phyloP scores from a whole-genome alignment of 495 filamentous ascomycete genomes.

The Patellaria atrata region DNA sequence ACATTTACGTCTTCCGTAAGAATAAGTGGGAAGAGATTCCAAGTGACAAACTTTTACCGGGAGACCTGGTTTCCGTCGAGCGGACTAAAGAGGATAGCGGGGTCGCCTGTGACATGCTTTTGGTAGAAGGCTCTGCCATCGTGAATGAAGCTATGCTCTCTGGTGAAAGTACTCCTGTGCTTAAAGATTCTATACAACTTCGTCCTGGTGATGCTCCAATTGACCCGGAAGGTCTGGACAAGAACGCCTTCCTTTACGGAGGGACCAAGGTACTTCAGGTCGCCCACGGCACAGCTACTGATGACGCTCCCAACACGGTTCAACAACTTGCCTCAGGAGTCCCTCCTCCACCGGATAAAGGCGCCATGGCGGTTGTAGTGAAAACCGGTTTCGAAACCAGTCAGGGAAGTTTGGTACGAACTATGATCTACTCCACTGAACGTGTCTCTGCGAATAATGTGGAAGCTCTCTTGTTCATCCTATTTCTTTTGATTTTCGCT shows the following conservation, averaged over 20 bases:
- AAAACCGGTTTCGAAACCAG: constrained; percentile 99
- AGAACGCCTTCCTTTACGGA: constrained; percentile 89
- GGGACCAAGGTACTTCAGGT: constrained; percentile 96
- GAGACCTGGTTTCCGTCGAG: constrained; percentile 89
- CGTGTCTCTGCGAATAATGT: constrained; percentile 94
- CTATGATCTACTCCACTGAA: constrained; percentile 99
- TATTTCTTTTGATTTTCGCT: constrained; percentile 92
- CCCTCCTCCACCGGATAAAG: constrained; percentile 67
- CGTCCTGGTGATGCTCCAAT: constrained; percentile 71
- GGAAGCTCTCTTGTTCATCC: constrained; percentile 88
- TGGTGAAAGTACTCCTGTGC: constrained; percentile 87
- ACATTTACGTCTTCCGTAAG: constrained; percentile 74
- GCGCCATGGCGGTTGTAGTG: constrained; percentile 83
- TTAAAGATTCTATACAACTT: constrained; percentile 93
- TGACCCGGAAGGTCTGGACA: constrained; percentile 85
- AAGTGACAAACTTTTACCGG: constrained; percentile 88
- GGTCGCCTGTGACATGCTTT: constrained; percentile 90
- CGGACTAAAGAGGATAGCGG: constrained; percentile 95
- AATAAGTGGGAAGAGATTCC: constrained; percentile 78
- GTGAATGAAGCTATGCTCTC: constrained; percentile 99
- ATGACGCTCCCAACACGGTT: constrained; percentile 49
- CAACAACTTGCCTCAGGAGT: constrained; percentile 56
- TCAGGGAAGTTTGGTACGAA: constrained; percentile 91
- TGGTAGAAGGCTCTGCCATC: constrained; percentile 90
- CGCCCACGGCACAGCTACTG: constrained; percentile 59